phyloP scores from a whole-genome alignment of 371 early-diverging fungal species.

The Basidiobolus meristosporus region DNA sequence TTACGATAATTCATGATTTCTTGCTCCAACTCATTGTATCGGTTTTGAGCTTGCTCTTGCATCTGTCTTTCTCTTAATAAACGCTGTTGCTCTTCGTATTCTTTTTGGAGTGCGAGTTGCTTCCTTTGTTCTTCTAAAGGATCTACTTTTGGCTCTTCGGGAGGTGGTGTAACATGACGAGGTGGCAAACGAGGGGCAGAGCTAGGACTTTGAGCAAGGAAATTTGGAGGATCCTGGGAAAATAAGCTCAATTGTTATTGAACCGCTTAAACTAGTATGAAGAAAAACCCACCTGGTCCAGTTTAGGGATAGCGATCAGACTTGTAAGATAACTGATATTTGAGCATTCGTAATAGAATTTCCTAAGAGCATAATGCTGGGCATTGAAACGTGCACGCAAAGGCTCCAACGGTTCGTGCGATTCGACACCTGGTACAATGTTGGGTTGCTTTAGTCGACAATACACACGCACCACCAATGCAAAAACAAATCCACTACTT shows the following conservation, averaged over 20 bases:
- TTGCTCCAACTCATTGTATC: constrained; percentile 54
- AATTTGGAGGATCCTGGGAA: constrained; percentile 36
- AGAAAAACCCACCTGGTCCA: constrained; percentile 24
- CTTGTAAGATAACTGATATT: constrained; percentile 80
- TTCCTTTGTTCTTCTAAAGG: constrained; percentile 3
- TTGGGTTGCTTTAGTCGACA: not conserved
- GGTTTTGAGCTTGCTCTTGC: constrained; percentile 54
- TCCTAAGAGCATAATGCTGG: constrained; percentile 66
- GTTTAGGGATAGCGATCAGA: constrained; percentile 75
- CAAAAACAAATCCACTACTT: constrained; percentile 10
- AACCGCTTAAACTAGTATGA: not conserved
- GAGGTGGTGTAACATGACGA: constrained; percentile 11
- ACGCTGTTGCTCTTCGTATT: constrained; percentile 54
- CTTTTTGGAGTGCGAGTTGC: constrained; percentile 23
- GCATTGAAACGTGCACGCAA: constrained; percentile 69
- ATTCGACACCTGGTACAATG: constrained; percentile 20
- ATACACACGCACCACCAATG: not conserved
- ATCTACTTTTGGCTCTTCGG: constrained; percentile 5
- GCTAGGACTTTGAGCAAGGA: constrained; percentile 20
- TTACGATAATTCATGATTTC: constrained; percentile 53
- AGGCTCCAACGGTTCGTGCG: constrained; percentile 76
- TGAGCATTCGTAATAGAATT: constrained; percentile 83
- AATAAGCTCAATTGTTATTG: not conserved
- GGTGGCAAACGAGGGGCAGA: constrained; percentile 7
- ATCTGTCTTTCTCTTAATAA: constrained; percentile 41